Evolutionary conservation across 2,329 filamentous ascomycete species (phyloP).

Genomic region (Talaromyces sp.): DNA sequence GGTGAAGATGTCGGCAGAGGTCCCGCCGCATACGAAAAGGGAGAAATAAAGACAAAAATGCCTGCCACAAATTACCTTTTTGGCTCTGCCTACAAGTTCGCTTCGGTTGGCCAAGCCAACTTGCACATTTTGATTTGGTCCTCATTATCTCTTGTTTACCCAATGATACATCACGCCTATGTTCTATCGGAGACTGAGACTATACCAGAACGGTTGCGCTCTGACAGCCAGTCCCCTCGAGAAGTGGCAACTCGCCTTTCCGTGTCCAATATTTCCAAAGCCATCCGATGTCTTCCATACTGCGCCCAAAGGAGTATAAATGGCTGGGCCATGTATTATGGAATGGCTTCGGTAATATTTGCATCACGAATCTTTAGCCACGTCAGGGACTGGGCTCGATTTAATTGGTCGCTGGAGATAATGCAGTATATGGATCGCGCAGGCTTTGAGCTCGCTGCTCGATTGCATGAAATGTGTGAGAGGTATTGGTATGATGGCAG

Average conservation of each 20-base stretch:
- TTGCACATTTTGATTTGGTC: neutral
- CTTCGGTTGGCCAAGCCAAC: conserved; percentile 1
- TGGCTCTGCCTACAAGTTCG: conserved; percentile 4
- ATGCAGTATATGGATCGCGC: neutral
- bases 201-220: too few species aligned
- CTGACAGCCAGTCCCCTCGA: too few species aligned
- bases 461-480: neutral
- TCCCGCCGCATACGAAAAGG: neutral
- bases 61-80: conserved; percentile 3
- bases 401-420: neutral
- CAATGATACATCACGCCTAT: neutral
- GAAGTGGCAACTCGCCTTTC: neutral
- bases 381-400: neutral
- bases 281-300: conserved; percentile 6
- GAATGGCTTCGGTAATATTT: neutral
- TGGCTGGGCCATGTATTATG: neutral
- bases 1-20: neutral
- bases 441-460: neutral
- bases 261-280: neutral
- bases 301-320: neutral
- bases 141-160: neutral
- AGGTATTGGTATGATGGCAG: neutral
- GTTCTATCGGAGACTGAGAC: neutral
- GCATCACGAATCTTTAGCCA: neutral
- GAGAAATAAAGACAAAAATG: conserved; percentile 1